Conservation (phyloP, 202 grass and related monocot species). For the Saccharum hybrid region DNA sequence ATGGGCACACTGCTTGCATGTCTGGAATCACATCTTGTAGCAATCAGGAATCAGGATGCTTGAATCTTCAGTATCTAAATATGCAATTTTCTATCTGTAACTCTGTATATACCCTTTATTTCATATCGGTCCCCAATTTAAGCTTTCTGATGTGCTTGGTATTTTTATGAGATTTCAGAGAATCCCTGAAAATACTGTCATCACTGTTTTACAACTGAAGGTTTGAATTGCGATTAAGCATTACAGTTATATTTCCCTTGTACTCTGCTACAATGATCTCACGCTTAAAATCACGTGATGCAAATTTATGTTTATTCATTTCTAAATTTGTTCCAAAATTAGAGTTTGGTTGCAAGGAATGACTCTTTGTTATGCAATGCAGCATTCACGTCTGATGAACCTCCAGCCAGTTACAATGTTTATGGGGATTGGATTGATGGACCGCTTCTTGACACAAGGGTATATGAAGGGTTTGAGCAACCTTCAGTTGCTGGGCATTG, state of each 20-base stretch:
- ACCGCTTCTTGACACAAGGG: constrained; percentile 78
- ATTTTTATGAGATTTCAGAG: background rate
- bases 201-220: constrained; percentile 22
- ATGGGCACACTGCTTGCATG: constrained; percentile 4
- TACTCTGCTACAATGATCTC: background rate
- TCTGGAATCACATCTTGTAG: background rate
- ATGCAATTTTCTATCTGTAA: constrained; percentile 12
- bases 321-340: constrained; percentile 14
- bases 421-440: constrained; percentile 79
- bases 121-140: background rate
- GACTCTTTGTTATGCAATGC: constrained; percentile 39
- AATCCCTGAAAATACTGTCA: background rate
- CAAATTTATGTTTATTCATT: constrained; percentile 18
- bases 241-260: constrained; percentile 24
- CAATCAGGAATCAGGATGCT: constrained; percentile 19
- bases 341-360: constrained; percentile 26
- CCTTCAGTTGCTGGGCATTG: constrained; percentile 76
- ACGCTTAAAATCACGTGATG: background rate
- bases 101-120: background rate
- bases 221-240: background rate
- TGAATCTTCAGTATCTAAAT: constrained; percentile 6
- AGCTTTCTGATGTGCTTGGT: constrained; percentile 5
- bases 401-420: constrained; percentile 81
- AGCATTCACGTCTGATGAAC: constrained; percentile 66
- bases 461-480: constrained; percentile 66